Conservation (phyloP, 2,329 filamentous ascomycete species). For the Alternaria viburni region DNA sequence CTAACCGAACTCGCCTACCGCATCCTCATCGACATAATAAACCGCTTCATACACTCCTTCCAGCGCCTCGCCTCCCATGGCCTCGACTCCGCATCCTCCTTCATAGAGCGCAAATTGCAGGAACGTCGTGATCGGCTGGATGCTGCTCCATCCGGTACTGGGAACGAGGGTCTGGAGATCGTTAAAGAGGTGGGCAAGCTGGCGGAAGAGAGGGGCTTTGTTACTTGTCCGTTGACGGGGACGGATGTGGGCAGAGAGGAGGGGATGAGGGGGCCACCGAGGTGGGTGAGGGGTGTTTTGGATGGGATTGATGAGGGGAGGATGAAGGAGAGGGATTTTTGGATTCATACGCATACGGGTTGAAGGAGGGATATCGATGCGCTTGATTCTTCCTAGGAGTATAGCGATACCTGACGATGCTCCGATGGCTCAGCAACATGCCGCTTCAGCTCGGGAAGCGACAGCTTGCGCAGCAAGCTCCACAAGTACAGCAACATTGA, state of each 20-base stretch:
- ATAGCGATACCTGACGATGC: neutral
- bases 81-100: slow-evolving; percentile 33
- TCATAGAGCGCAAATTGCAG: slow-evolving; percentile 29
- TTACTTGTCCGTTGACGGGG: slow-evolving; percentile 28
- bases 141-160: neutral
- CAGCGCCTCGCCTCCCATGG: slow-evolving; percentile 30
- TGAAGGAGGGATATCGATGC: neutral
- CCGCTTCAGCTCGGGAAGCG: no score
- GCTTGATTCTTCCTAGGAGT: no score
- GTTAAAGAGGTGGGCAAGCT: slow-evolving; percentile 30
- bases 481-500: no score
- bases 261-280: slow-evolving; percentile 20
- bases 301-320: slow-evolving; percentile 36
- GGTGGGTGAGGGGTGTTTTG: slow-evolving; percentile 34
- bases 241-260: neutral
- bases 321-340: slow-evolving; percentile 36
- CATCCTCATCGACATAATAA: slow-evolving; percentile 37
- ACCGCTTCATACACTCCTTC: slow-evolving; percentile 30
- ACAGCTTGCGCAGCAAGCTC: no score
- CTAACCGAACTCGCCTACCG: slow-evolving; percentile 41
- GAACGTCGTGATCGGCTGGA: slow-evolving; percentile 19
- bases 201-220: slow-evolving; percentile 24
- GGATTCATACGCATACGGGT: slow-evolving; percentile 30
- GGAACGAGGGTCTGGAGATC: slow-evolving; percentile 16
- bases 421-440: fast-evolving